Base-by-base conservation (phyloP, 306 rosid genomes). In the Aeschynomene evenia region DNA sequence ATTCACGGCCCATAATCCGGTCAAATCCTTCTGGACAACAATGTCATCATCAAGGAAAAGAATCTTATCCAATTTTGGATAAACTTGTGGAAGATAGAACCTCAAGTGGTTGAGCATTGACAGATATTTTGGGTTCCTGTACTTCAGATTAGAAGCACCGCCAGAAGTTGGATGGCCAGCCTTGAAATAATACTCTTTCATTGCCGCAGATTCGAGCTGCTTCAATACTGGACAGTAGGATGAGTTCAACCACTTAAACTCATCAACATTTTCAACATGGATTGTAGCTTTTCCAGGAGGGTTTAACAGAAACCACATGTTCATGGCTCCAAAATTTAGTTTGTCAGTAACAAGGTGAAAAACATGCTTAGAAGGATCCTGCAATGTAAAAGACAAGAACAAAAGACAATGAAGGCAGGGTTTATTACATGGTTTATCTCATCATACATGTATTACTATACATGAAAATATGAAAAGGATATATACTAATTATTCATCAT, bases 41-140 rank as follows among this genome's bases (percentile, higher is more conserved):
- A 94, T 89, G 88, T 94, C 99, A 77, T 94, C 99, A 23, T 94
- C 99, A 64, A 94, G 96, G 82, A 94, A 91, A 48, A 94, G 82
- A 77, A 94, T 88, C 85, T 94, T 94, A 68, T 94, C 84, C 81
- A 94, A 71, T 81, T 87, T 83, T 28, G 99, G 99, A 81, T 87
- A 94, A 49, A 94, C 95, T 85, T 91, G 96, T 6, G 99, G 96
- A 70, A 94, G 97, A 80, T 94, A 94, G 79, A 94, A 94, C 59
- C 99, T 84, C 77, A 94, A 78, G 81, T 94, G 97, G 71, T 91
- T 91, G 65, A 94, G 99, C 99, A 94, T 86, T 14, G 99, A 94
- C 40, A 94, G 92, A 77, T 94, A 94, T 86, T 94, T 91, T 0
- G 97, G 99, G 77, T 94, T 94, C 71, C 97, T 83, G 86, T 94